phyloP scores from a whole-genome alignment of 139 green algal genomes.

The Chlorella sp. region DNA sequence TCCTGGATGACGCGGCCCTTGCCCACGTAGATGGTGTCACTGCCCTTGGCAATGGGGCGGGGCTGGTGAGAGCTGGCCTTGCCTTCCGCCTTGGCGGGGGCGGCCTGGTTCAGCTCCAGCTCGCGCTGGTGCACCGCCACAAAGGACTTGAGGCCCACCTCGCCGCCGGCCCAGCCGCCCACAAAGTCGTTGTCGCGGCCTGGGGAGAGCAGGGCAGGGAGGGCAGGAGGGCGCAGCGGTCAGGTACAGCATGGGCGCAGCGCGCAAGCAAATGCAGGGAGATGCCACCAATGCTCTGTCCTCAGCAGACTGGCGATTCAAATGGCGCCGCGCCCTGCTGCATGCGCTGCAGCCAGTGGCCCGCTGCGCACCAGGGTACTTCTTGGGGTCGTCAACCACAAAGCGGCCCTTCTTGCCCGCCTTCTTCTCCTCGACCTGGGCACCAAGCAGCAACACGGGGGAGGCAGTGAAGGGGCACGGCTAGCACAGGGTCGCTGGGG shows the following conservation, averaged over 20 bases:
- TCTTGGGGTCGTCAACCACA: conserved; percentile 43
- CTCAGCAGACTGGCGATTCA: no score
- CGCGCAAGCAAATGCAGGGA: no score
- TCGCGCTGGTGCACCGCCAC: conserved; percentile 44
- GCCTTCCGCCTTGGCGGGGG: background rate
- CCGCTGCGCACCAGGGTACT: conserved; percentile 44
- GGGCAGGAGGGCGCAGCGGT: background rate
- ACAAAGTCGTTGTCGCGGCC: conserved; percentile 6
- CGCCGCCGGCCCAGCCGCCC: conserved; percentile 89
- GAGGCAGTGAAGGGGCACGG: no score
- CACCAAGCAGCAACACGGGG: no score
- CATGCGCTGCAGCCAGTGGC: no score
- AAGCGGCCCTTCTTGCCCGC: conserved; percentile 36
- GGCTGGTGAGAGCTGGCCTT: conserved; percentile 15
- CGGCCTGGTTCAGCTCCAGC: conserved; percentile 2
- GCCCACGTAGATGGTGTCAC: conserved; percentile 69
- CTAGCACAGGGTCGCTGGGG: no score
- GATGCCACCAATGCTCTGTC: no score
- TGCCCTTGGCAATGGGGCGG: conserved; percentile 35
- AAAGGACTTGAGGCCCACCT: conserved; percentile 83
- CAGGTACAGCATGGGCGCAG: background rate
- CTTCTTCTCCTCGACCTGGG: background rate
- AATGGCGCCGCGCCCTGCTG: no score
- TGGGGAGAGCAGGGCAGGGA: background rate
- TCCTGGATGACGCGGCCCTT: conserved; percentile 58